These are phyloP conservation scores for Phialophora chinensis DNA, from an alignment of 2,329 filamentous ascomycete species.

Conservation along the genomic window DNA sequence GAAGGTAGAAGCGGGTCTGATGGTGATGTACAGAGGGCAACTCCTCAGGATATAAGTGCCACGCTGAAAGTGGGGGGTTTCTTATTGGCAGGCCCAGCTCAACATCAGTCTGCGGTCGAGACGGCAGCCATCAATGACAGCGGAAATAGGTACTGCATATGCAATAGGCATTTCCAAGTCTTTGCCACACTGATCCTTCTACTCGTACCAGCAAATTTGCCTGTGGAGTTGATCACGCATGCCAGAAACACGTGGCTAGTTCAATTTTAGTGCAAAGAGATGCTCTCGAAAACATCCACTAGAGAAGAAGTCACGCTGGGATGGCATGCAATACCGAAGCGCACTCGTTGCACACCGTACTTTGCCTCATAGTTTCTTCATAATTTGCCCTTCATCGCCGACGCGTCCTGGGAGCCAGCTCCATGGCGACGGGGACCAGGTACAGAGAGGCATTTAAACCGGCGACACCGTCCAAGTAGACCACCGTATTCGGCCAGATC, in stretches of 20 bases:
- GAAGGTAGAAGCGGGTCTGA: neutral
- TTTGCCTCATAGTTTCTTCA: neutral
- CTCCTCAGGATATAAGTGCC: neutral
- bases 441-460: conserved; percentile 1
- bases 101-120: neutral
- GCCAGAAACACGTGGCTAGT: neutral
- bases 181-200: neutral
- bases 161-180: neutral
- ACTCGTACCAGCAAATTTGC: neutral
- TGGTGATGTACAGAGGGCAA: neutral
- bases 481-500: neutral
- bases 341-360: neutral
- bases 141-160: neutral
- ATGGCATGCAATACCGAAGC: neutral
- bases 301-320: neutral
- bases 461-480: neutral
- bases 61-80: neutral
- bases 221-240: neutral
- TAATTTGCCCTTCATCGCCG: neutral
- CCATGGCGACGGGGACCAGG: neutral
- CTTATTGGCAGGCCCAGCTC: neutral
- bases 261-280: neutral
- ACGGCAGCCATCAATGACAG: neutral
- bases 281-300: neutral
- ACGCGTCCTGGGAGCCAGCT: neutral